Percentiles rank a stretch among this genome's conserved stretches.
Conservation (phyloP, 2,329 filamentous ascomycete genomes). For the Fusarium cicatricum region DNA sequence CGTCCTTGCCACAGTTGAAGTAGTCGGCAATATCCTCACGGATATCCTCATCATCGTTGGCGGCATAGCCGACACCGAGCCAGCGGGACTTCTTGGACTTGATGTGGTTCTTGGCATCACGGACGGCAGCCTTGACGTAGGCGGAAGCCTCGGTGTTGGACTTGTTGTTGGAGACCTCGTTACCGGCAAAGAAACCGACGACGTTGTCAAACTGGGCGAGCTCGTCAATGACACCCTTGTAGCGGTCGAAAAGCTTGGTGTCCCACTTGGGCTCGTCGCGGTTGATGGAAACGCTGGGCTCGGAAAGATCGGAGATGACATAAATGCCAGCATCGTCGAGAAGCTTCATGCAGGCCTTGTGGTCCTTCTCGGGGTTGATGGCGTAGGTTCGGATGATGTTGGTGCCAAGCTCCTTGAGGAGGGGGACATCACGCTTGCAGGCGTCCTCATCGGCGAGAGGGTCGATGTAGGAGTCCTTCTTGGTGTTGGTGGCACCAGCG, state of each 20-base stretch:
- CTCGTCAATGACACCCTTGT: constrained; percentile 83
- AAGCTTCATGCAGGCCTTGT: constrained; percentile 84
- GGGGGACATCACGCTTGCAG: constrained; percentile 88
- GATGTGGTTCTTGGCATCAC: constrained; percentile 96
- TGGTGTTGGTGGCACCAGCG: constrained; percentile 57
- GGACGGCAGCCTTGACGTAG: constrained; percentile 97
- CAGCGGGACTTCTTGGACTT: constrained; percentile 77
- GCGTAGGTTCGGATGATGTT: constrained; percentile 97
- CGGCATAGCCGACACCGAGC: constrained; percentile 93
- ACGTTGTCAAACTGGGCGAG: constrained; percentile 87
- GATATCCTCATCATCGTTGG: constrained; percentile 88
- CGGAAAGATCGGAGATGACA: constrained; percentile 87
- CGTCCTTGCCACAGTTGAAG: constrained; percentile 84
- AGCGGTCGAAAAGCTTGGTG: constrained; percentile 78
- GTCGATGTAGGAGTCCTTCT: constrained; percentile 72
- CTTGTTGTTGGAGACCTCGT: constrained; percentile 90
- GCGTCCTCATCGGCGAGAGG: constrained; percentile 75
- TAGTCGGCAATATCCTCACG: constrained; percentile 85
- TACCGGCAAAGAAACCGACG: constrained; percentile 97
- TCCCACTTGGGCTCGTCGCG: constrained; percentile 83
- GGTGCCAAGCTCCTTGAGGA: constrained; percentile 79
- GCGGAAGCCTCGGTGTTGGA: constrained; percentile 92
- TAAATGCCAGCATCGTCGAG: constrained; percentile 91
- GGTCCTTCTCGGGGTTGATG: constrained; percentile 80
- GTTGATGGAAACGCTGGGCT: constrained; percentile 85